Evolutionary conservation across 2,329 filamentous ascomycete genomes (phyloP), one percentile per base, ranked within the genome.

Genomic region (Trichophaea hybrida): DNA sequence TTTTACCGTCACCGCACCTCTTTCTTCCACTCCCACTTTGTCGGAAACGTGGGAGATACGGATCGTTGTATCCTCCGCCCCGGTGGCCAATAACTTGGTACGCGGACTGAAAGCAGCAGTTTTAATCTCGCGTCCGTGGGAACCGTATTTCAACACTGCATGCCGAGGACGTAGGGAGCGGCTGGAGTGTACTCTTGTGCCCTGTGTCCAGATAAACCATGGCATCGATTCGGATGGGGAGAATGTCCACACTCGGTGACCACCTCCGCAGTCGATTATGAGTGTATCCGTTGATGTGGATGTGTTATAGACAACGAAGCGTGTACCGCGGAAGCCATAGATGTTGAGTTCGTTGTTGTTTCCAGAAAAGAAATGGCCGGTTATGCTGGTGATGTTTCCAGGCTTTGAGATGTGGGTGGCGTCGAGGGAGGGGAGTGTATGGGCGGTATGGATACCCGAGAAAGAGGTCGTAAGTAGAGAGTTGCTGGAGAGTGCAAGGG

Each of bases 41-140:
- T 64, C 54, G 73, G 75, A 13, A 43, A 78, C 77, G 40, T 74
- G 71, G 77, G 83, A 94, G 34, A 97, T 78, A 35, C 87, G 84
- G 62, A 98, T 86, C 12, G 78, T 74, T 0, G 84, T 87, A 68
- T 87, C 84, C 70, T 87, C 84, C 0, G 82, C 80, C 0, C 83
- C 84, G 1, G 84, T 86, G 0, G 82, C 84, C 38, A 86, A 74
- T 4, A 84, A 68, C 1, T 37, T 7, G n/a, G 58, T 59, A 62
- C 33, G 46, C 35, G 67, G 68, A 0, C 76, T 76, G 2, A 79
- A 69, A 17, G 81, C 77, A 62, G 80, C 71, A 1, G 79, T 73
- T 70, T 86, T 87, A 66, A 97, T 86, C 72, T 98, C 93, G 58
- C 93, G 77, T 0, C 93, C 93, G 71, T 98, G 93, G 0, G 81